These are phyloP conservation scores for Cercospora zeae-maydis DNA, from an alignment of 2,329 filamentous ascomycete genomes.

Conservation along the genomic window DNA sequence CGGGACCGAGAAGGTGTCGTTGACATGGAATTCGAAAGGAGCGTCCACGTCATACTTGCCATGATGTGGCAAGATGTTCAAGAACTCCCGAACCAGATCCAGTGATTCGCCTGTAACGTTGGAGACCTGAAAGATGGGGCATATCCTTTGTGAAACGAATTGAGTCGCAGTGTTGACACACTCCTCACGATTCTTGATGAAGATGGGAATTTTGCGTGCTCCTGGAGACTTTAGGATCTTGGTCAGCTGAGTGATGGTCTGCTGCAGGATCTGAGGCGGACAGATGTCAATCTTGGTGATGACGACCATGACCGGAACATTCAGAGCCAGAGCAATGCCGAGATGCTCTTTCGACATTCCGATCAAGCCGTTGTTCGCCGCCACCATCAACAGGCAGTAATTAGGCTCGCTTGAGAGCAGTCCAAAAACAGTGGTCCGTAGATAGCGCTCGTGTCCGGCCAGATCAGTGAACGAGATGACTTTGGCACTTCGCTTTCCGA, in stretches of 20 bases:
- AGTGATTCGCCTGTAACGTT: constrained; percentile 93
- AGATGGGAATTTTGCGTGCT: constrained; percentile 90
- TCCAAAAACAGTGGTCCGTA: constrained; percentile 94
- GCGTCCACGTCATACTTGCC: constrained; percentile 86
- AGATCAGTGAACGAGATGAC: constrained; percentile 96
- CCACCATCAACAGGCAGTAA: constrained; percentile 97
- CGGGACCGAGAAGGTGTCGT: constrained; percentile 96
- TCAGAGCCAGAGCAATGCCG: constrained; percentile 87
- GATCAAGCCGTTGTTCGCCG: constrained; percentile 92
- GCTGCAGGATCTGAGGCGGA: constrained; percentile 95
- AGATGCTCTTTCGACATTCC: constrained; percentile 95
- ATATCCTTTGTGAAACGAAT: constrained; percentile 92
- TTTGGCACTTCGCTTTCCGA: constrained; percentile 89
- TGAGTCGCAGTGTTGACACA: constrained; percentile 94
- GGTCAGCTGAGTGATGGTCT: constrained; percentile 86
- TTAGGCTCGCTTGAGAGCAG: constrained; percentile 92
- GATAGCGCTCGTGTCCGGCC: constrained; percentile 90
- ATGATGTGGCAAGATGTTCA: constrained; percentile 93
- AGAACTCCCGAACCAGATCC: constrained; percentile 83
- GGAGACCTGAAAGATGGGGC: constrained; percentile 95
- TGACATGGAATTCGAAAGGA: constrained; percentile 91
- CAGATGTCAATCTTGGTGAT: constrained; percentile 86
- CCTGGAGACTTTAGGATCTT: constrained; percentile 92
- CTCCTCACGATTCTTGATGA: constrained; percentile 86
- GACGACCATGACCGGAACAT: constrained; percentile 84